phyloP scores from a whole-genome alignment of 176 grass and related monocot species.

The Carex scoparia region DNA sequence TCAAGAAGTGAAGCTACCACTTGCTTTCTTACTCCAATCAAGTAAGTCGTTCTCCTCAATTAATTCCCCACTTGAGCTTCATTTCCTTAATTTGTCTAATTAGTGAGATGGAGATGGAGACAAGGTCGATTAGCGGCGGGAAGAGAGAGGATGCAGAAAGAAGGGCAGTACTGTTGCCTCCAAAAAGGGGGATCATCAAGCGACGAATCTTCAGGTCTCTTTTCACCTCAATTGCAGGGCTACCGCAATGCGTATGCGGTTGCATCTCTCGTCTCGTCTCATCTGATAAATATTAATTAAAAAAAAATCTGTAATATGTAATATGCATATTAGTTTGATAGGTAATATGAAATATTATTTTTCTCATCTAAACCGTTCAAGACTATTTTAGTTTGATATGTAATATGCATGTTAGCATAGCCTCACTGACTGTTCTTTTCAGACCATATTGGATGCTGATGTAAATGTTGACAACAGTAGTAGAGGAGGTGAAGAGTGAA shows the following conservation, averaged over 20 bases:
- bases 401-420: too few relatives aligned
- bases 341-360: too few relatives aligned
- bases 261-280: not conserved
- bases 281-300: not conserved
- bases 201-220: constrained; percentile 3
- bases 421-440: too few relatives aligned
- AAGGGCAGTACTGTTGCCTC: not conserved
- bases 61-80: not conserved
- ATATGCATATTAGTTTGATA: too few relatives aligned
- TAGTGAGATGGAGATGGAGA: not conserved
- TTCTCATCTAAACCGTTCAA: too few relatives aligned
- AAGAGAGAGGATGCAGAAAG: not conserved
- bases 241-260: not conserved
- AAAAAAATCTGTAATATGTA: not conserved
- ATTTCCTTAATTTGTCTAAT: not conserved
- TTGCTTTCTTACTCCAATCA: not conserved
- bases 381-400: too few relatives aligned
- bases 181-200: constrained; percentile 17
- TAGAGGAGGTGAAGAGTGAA: too few relatives aligned
- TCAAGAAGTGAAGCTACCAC: not conserved
- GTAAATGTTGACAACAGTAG: too few relatives aligned
- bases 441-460: too few relatives aligned
- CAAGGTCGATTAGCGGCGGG: not conserved
- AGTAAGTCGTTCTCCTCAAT: not conserved
- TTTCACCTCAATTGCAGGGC: not conserved